Base-by-base conservation (phyloP, 495 filamentous ascomycete genomes). In the Hyaloscypha finlandica region DNA sequence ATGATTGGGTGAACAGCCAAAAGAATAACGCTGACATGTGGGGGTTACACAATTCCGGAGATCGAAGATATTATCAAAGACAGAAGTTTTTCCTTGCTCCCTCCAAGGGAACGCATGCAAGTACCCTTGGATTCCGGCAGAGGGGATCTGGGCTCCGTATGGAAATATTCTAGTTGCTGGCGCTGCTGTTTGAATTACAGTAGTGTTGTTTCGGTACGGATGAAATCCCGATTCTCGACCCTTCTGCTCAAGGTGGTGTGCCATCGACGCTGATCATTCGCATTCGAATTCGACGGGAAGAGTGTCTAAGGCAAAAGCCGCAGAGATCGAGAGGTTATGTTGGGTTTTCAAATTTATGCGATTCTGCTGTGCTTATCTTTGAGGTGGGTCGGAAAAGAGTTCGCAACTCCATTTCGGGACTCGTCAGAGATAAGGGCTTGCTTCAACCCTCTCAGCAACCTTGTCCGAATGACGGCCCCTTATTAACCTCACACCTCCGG, bases 281-380 rank as follows among this genome's bases (percentile, higher is more conserved):
- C 51, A 33, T 20, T n/a, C 30, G n/a, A 53, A 37, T 6, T 56
- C 31, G 16, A 16, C 14, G 19, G 32, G 55, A 61, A 25, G 33
- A 32, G 14, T 45, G n/a, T 48, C 16, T 48, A 68, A 39, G 53
- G 61, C 54, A 64, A 53, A 6, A 31, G 35, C 68, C 68, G 68
- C 68, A 63, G 68, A 69, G 68, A 65, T 65, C 45, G 63, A 56
- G 52, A 35, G 25, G 16, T 57, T 65, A 48, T 57, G 55, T 56
- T 25, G 32, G 48, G 33, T 55, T 48, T 64, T 59, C 16, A 32
- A 39, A 35, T n/a, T 51, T 31, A 58, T 51, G 31, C 45, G 57
- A 22, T 45, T 29, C n/a, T 35, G 29, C 16, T 37, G 14, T 55
- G 22, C 61, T 64, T 69, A 68, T 65, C 61, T 65, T 57, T 14